Base-by-base conservation (phyloP, 805 yeast genomes). In the Zygosaccharomyces gambellarensis region DNA sequence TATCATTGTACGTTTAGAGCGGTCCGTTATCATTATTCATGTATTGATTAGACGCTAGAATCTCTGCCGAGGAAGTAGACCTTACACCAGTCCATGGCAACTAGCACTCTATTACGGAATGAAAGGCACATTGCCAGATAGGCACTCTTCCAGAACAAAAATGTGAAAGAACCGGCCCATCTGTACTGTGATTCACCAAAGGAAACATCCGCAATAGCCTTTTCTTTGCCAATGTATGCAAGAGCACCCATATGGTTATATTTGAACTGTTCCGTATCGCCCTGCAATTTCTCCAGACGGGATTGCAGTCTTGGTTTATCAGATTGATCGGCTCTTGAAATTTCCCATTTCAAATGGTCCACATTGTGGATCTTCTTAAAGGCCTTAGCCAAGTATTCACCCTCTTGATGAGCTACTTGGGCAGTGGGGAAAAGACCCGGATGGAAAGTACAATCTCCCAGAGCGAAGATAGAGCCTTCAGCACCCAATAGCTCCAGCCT, bases 371-470 rank as follows among this genome's bases (percentile, higher is more conserved):
- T 70, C 59, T 77, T 83, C 65, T 79, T 78, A 69, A 90, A 85
- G 57, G 82, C 80, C 30, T 75, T 72, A 49, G 90, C 94, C 58
- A 90, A 78, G 71, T 80, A 90, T 49, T 77, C 75, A 68, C 97
- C 97, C 72, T 90, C 88, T 76, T 90, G 97, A 72, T 89, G 82
- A 38, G 98, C 98, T 48, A 90, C 97, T 77, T 90, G 97, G 23
- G 97, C 98, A 54, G 98, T 90, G 59, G 97, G 97, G 39, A 96
- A 94, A 60, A 81, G 82, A 67, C 87, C 87, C 55, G 94, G 87
- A 53, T 80, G 76, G 69, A 85, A 82, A 34, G 97, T 87, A 74
- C 97, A 90, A 74, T 90, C 98, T 68, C 98, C 98, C 50, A 90
- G 72, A 44, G 96, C 97, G 70, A 77, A 92, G 59, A 92, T 82